phyloP scores from a whole-genome alignment of 352 stramenopile genomes.

The Phytophthora pisi region DNA sequence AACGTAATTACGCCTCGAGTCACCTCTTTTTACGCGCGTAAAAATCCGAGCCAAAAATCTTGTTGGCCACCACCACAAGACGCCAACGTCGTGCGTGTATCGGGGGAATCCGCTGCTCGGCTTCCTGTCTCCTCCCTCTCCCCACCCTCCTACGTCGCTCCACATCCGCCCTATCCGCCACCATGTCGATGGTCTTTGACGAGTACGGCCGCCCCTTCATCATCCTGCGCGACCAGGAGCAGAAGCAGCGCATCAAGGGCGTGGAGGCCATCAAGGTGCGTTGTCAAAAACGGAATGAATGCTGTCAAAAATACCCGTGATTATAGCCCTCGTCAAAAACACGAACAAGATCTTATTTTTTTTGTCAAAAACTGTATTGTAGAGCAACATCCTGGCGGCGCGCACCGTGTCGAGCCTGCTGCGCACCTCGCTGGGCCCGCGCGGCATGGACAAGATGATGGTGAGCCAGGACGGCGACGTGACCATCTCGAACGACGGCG shows the following conservation, averaged over 20 bases:
- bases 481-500: constrained; percentile 99
- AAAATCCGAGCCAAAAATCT: background rate
- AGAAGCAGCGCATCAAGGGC: constrained; percentile 98
- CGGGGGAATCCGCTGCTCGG: background rate
- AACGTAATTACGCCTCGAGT: background rate
- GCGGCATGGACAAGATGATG: constrained; percentile 99
- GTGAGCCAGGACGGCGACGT: constrained; percentile 99
- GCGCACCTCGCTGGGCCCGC: constrained; percentile 97
- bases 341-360: too few relatives aligned
- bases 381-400: constrained; percentile 98
- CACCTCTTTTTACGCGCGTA: background rate
- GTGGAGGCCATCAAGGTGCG: constrained; percentile 95
- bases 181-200: constrained; percentile 96
- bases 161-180: constrained; percentile 8
- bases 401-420: constrained; percentile 97
- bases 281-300: background rate
- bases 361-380: background rate
- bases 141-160: background rate
- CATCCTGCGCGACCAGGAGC: constrained; percentile 99
- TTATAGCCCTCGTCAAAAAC: background rate
- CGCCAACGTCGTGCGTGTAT: background rate
- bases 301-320: too few relatives aligned
- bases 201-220: constrained; percentile 99
- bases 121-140: background rate
- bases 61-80: background rate